Evolutionary conservation across 1,284 basidiomycete genomes (phyloP).

Genomic region (Wolfiporia cocos): DNA sequence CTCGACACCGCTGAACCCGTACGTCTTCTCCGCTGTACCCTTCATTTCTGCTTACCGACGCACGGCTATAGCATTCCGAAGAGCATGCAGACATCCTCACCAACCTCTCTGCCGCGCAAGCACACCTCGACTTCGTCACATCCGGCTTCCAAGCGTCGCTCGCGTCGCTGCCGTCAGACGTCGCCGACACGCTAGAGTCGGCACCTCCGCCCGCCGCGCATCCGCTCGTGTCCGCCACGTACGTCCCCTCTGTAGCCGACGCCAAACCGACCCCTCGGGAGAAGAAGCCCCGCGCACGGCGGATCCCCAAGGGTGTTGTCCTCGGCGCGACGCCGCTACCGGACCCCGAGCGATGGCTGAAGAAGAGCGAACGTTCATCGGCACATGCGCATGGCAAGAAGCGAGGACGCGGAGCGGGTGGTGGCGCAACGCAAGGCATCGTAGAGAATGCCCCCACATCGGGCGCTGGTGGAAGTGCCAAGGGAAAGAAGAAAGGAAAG

Average conservation of each 20-base stretch:
- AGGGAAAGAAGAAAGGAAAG: constrained; percentile 41
- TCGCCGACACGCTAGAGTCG: constrained; percentile 51
- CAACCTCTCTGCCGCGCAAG: constrained; percentile 74
- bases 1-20: constrained; percentile 72
- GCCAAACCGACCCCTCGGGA: constrained; percentile 14
- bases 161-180: constrained; percentile 45
- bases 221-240: constrained; percentile 21
- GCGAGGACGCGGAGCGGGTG: constrained; percentile 43
- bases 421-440: constrained; percentile 61
- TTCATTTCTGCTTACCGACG: too few relatives aligned
- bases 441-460: constrained; percentile 31
- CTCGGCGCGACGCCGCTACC: constrained; percentile 72
- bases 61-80: constrained; percentile 70
- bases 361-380: constrained; percentile 67
- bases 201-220: constrained; percentile 43
- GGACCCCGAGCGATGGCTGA: constrained; percentile 79
- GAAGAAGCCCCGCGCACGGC: constrained; percentile 52
- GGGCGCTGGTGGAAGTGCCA: constrained; percentile 29
- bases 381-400: constrained; percentile 43
- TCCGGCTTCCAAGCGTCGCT: constrained; percentile 61
- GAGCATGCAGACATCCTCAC: constrained; percentile 82
- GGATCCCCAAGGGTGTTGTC: constrained; percentile 64
- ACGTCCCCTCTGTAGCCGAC: constrained; percentile 30
- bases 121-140: constrained; percentile 77
- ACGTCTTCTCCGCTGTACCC: constrained; percentile 23